Conservation (phyloP, 441 rosid genomes). For the Populus hybrid region DNA sequence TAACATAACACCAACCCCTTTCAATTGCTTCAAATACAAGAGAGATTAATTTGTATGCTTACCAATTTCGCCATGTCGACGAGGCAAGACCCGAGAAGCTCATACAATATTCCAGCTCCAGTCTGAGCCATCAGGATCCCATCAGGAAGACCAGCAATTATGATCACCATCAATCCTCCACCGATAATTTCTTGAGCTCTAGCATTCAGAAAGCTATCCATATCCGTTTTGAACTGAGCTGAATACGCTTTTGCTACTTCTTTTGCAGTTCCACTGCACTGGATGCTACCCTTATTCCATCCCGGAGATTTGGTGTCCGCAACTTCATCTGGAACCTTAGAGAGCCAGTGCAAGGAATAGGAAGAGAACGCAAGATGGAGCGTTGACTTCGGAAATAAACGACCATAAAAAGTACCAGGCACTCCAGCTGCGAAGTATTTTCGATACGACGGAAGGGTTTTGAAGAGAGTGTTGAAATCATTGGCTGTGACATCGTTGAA, state of each 20-base stretch:
- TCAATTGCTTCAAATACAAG: too few species aligned
- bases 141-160: not conserved
- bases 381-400: conserved; percentile 20
- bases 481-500: too few species aligned
- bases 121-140: not conserved
- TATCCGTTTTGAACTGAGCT: too few species aligned
- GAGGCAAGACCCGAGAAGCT: conserved; percentile 30
- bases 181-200: too few species aligned
- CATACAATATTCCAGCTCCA: not conserved
- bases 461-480: not conserved
- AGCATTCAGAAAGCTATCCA: too few species aligned
- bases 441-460: not conserved
- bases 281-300: too few species aligned
- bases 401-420: conserved; percentile 11
- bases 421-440: conserved; percentile 10
- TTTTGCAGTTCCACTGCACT: too few species aligned
- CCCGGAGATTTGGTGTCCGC: too few species aligned
- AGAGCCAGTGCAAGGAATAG: conserved; percentile 27
- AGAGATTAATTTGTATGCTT: not conserved
- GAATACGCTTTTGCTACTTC: too few species aligned
- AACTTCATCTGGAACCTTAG: conserved; percentile 14
- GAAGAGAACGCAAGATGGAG: conserved; percentile 27
- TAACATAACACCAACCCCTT: too few species aligned
- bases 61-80: conserved; percentile 23
- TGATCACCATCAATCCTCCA: conserved; percentile 2